Conservation (phyloP, 192 early-diverging fungal genomes). For the Entomortierella parvispora region DNA sequence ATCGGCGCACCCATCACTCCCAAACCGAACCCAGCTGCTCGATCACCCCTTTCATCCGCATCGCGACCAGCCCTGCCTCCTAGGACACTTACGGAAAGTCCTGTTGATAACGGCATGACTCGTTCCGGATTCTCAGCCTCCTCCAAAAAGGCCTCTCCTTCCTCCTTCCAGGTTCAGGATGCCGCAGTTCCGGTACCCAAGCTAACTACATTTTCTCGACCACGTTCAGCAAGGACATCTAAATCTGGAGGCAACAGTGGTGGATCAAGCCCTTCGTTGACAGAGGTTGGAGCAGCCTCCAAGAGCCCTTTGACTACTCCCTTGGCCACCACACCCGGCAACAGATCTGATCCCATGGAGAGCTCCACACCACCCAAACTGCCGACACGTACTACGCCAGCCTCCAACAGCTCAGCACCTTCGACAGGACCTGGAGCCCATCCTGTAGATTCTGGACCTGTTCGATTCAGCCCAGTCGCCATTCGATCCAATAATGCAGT, state of each 20-base stretch:
- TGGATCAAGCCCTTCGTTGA: neutral
- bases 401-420: no score
- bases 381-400: neutral
- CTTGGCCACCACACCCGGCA: no score
- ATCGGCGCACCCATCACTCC: neutral
- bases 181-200: constrained; percentile 34
- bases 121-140: constrained; percentile 1
- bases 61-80: constrained; percentile 29
- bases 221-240: constrained; percentile 55
- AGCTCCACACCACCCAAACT: neutral
- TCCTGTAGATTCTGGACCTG: constrained; percentile 15
- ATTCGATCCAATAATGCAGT: neutral
- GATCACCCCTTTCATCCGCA: constrained; percentile 42
- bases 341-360: no score
- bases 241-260: neutral
- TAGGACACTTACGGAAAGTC: constrained; percentile 15
- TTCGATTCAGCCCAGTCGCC: constrained; percentile 29
- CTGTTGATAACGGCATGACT: neutral
- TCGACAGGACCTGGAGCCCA: neutral
- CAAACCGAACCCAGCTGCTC: neutral
- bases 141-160: no score
- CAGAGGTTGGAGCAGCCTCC: neutral
- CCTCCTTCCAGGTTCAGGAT: constrained; percentile 27
- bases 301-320: neutral
- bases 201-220: constrained; percentile 48